These are phyloP conservation scores for Solanum hybrid DNA, from an alignment of 305 asterid genomes.

Conservation along the genomic window DNA sequence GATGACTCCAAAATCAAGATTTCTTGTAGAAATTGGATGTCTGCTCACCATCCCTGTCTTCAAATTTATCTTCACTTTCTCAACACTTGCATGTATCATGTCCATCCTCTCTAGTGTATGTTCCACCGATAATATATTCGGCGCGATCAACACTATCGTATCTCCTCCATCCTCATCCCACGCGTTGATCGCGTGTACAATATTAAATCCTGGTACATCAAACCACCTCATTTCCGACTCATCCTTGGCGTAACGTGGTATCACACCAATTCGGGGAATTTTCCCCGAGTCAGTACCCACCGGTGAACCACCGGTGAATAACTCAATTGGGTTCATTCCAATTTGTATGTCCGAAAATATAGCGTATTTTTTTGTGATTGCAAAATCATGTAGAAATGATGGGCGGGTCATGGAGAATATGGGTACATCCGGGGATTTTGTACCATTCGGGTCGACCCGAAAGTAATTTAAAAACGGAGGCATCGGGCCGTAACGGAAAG, in stretches of 20 bases:
- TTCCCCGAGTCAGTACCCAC: constrained; percentile 24
- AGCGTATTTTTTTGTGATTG: constrained; percentile 39
- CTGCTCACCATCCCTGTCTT: constrained; percentile 26
- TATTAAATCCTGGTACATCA: constrained; percentile 48
- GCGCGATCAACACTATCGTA: constrained; percentile 47
- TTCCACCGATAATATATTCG: constrained; percentile 40
- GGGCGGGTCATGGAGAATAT: constrained; percentile 30
- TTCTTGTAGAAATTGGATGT: constrained; percentile 24
- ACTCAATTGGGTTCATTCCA: constrained; percentile 25
- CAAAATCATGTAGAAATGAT: constrained; percentile 49
- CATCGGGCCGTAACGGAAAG: constrained; percentile 36
- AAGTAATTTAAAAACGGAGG: constrained; percentile 40
- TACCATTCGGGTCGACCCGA: constrained; percentile 30
- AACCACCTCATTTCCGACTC: constrained; percentile 53
- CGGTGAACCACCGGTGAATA: constrained; percentile 33
- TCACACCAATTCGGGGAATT: constrained; percentile 37
- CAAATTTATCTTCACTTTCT: constrained; percentile 40
- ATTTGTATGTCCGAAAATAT: constrained; percentile 52
- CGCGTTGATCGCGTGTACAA: constrained; percentile 53
- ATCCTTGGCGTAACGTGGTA: constrained; percentile 39
- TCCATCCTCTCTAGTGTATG: constrained; percentile 40
- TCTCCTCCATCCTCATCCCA: constrained; percentile 75
- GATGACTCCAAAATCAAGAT: constrained; percentile 47
- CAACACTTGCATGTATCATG: constrained; percentile 34
- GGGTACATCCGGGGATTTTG: constrained; percentile 36